These are phyloP conservation scores for Coelastrella sp. DNA, from an alignment of 139 green algal genomes.

Conservation along the genomic window DNA sequence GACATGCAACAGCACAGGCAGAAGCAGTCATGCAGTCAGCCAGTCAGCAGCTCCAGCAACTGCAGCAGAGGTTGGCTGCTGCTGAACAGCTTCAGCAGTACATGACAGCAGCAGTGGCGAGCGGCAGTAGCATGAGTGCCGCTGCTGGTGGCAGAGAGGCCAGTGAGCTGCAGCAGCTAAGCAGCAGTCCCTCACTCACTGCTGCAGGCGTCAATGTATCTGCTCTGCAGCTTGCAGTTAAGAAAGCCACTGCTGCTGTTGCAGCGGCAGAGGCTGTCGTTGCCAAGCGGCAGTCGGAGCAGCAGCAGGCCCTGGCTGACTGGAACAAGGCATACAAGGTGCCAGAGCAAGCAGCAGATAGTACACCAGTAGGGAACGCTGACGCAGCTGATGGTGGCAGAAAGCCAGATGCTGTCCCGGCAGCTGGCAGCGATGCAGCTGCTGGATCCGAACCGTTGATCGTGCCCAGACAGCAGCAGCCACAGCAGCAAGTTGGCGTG, in stretches of 20 bases:
- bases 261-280: background rate
- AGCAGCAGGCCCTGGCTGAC: background rate
- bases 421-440: no score
- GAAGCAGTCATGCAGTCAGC: background rate
- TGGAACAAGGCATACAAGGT: conserved; percentile 1
- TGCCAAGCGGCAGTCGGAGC: background rate
- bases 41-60: conserved; percentile 12
- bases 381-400: no score
- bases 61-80: conserved; percentile 33
- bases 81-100: conserved; percentile 3
- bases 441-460: no score
- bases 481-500: no score
- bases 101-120: conserved; percentile 18
- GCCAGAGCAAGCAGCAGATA: conserved; percentile 18
- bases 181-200: background rate
- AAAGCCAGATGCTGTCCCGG: no score
- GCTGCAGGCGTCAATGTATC: background rate
- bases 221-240: conserved; percentile 4
- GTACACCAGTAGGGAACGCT: background rate
- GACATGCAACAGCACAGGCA: conserved; percentile 25
- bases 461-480: no score
- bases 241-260: conserved; percentile 13
- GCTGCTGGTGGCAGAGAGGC: background rate
- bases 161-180: background rate
- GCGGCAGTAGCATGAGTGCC: background rate